These are phyloP conservation scores for Pestalotiopsis sp. DNA, from an alignment of 2,329 filamentous ascomycete genomes.

Conservation along the genomic window DNA sequence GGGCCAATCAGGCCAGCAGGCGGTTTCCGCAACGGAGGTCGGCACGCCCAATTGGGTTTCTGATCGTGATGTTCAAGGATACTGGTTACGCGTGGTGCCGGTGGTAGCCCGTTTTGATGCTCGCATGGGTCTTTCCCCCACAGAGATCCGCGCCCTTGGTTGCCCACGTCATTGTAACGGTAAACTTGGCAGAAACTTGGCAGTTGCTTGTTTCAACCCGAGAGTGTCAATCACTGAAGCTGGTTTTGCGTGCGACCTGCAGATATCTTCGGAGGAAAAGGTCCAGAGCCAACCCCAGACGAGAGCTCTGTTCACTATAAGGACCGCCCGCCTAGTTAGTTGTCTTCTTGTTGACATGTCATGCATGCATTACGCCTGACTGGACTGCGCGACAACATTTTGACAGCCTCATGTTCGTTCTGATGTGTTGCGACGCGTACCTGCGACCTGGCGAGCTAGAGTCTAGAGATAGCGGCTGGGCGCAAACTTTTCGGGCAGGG, in stretches of 20 bases:
- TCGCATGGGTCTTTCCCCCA: not conserved
- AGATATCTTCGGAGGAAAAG: not conserved
- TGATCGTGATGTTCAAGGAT: conserved; percentile 6
- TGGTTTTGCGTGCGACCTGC: not conserved
- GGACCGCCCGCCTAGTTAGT: not conserved
- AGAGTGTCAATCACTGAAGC: not conserved
- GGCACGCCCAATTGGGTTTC: not conserved
- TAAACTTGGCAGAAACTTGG: conserved; percentile 13
- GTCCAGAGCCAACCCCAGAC: not conserved
- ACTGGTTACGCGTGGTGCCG: conserved; percentile 3
- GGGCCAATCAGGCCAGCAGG: not conserved
- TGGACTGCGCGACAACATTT: no score
- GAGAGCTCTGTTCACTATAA: no score
- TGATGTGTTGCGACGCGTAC: no score
- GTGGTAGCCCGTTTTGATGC: not conserved
- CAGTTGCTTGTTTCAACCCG: conserved; percentile 11
- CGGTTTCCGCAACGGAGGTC: not conserved
- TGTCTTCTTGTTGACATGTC: not conserved
- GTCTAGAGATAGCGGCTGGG: no score
- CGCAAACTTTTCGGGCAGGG: no score
- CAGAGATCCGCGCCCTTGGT: not conserved
- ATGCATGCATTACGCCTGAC: no score
- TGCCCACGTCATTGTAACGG: conserved; percentile 5
- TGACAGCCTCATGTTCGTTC: no score
- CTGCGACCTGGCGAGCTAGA: no score